Evolutionary conservation across 176 grass and related monocot species (phyloP).

Genomic region (Puccinellia tenuiflora): DNA sequence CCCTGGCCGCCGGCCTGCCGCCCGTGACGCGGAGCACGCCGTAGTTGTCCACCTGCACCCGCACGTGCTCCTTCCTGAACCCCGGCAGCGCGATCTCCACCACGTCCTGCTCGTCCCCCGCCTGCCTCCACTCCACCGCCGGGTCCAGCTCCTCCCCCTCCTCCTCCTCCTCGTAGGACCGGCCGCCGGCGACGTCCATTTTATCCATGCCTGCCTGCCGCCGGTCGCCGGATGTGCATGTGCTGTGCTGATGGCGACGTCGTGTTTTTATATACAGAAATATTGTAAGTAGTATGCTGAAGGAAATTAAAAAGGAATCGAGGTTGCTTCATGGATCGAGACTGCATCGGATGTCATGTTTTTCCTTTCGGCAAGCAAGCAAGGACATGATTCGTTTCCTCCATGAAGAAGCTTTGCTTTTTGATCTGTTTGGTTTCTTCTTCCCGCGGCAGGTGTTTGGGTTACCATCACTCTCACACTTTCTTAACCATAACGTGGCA

Average conservation of each 20-base stretch:
- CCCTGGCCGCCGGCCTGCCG: neutral
- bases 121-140: conserved; percentile 3
- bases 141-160: conserved; percentile 34
- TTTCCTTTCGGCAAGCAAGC: neutral
- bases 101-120: neutral
- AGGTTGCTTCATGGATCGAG: conserved; percentile 14
- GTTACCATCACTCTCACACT: neutral
- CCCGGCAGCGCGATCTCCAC: conserved; percentile 43
- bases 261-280: neutral
- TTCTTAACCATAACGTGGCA: neutral
- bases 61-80: conserved; percentile 50
- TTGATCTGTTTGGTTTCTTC: neutral
- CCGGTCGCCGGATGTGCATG: neutral
- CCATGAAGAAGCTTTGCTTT: neutral
- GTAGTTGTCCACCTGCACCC: conserved; percentile 38
- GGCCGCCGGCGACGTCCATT: conserved; percentile 19
- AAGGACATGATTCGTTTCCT: conserved; percentile 40
- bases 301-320: neutral
- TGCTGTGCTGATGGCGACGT: neutral
- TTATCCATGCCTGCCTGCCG: neutral
- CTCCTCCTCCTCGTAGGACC: neutral
- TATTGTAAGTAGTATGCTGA: neutral
- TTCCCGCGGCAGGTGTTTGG: neutral
- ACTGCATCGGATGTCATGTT: neutral
- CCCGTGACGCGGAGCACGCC: conserved; percentile 41